These are phyloP conservation scores for Capsicum chinense DNA, from an alignment of 257 asterid genomes.

Conservation along the genomic window DNA sequence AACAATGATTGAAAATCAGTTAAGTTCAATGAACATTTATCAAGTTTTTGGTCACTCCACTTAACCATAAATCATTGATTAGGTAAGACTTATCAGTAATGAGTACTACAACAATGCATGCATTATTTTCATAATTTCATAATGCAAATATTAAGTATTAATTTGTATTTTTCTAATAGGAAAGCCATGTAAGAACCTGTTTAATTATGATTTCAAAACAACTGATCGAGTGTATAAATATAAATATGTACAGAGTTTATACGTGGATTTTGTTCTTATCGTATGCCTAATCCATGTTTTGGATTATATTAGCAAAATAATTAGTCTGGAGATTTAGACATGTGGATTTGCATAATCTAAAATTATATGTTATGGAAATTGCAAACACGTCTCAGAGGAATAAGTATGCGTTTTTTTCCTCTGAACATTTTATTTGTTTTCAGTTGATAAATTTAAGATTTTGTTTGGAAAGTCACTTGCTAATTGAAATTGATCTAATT, in stretches of 20 bases:
- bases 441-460: no score
- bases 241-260: background rate
- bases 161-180: background rate
- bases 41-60: no score
- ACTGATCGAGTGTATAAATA: background rate
- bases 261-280: constrained; percentile 18
- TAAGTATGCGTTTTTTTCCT: background rate
- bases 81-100: no score
- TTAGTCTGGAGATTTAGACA: background rate
- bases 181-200: background rate
- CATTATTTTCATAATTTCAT: background rate
- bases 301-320: background rate
- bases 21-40: no score
- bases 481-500: no score
- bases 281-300: background rate
- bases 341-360: background rate
- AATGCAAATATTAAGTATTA: background rate
- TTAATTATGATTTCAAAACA: background rate
- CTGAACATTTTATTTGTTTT: background rate
- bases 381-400: background rate
- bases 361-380: background rate
- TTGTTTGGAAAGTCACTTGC: no score
- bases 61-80: no score
- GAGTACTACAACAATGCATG: background rate
- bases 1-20: no score